These are phyloP conservation scores for Breynia disticha DNA, from an alignment of 441 rosid species.

Conservation along the genomic window DNA sequence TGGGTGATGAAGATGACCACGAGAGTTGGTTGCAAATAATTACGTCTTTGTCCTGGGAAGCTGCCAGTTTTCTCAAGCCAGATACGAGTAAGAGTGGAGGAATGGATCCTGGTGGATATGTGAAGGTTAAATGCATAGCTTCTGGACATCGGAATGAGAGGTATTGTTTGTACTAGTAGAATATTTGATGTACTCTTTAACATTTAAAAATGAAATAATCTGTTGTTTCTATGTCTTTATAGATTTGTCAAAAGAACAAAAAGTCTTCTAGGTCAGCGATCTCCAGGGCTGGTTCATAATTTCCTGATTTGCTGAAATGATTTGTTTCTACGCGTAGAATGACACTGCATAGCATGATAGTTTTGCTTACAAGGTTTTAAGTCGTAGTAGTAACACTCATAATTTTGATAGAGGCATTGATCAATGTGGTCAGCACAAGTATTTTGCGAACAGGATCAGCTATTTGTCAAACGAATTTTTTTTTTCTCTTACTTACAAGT, in stretches of 20 bases:
- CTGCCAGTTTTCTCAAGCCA: conserved; percentile 83
- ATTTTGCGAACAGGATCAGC: too few relatives aligned
- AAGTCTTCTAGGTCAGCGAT: too few relatives aligned
- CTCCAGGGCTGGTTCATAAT: conserved; percentile 5
- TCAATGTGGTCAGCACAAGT: too few relatives aligned
- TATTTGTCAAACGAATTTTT: conserved; percentile 5
- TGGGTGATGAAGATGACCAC: conserved; percentile 47
- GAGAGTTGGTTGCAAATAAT: conserved; percentile 82
- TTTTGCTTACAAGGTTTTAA: too few relatives aligned
- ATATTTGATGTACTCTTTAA: not conserved
- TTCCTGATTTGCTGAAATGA: not conserved
- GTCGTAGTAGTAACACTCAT: too few relatives aligned
- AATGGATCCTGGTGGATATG: conserved; percentile 98
- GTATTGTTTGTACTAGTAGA: conserved; percentile 30
- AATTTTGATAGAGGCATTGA: too few relatives aligned
- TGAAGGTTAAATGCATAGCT: conserved; percentile 91
- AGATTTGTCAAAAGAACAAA: too few relatives aligned
- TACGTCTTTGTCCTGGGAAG: conserved; percentile 90
- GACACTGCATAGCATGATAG: not conserved
- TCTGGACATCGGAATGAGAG: conserved; percentile 71
- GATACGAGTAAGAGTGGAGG: conserved; percentile 90
- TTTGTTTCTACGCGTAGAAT: not conserved
- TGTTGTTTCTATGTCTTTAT: conserved; percentile 7
- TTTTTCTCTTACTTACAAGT: conserved; percentile 9
- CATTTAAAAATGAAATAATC: not conserved